These are phyloP conservation scores for Steccherinum ochraceum DNA, from an alignment of 768 basidiomycete genomes.

Conservation along the genomic window DNA sequence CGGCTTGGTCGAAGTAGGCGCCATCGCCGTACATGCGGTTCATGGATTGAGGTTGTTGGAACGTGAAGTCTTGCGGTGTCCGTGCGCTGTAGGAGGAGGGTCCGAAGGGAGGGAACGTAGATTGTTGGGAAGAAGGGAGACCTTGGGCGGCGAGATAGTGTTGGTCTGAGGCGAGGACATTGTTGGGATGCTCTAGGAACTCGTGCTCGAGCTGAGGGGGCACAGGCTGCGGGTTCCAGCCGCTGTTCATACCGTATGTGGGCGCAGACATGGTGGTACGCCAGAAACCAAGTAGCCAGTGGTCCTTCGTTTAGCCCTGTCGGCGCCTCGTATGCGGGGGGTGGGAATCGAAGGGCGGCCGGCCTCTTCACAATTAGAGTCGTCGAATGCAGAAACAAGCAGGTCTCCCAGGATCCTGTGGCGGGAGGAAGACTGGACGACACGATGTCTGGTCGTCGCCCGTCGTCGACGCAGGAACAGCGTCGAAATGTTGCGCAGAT, in stretches of 20 bases:
- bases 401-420: too few relatives aligned
- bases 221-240: conserved; percentile 9
- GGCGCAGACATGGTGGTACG: conserved; percentile 12
- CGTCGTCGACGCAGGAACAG: too few relatives aligned
- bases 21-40: not conserved
- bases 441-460: too few relatives aligned
- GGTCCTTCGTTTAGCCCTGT: not conserved
- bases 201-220: conserved; percentile 13
- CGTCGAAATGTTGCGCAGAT: too few relatives aligned
- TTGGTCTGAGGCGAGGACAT: not conserved
- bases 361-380: too few relatives aligned
- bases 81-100: not conserved
- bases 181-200: conserved; percentile 4
- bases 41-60: not conserved
- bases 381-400: too few relatives aligned
- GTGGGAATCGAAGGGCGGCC: not conserved
- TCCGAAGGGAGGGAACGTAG: conserved; percentile 3
- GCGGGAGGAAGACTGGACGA: too few relatives aligned
- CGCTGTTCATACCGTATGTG: conserved; percentile 10
- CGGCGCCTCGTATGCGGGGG: not conserved
- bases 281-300: not conserved
- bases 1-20: not conserved
- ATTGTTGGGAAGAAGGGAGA: conserved; percentile 1
- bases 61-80: not conserved
- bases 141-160: not conserved